Evolutionary conservation across 495 filamentous ascomycete species (phyloP).

Genomic region (Penicillium dipodomyicola): DNA sequence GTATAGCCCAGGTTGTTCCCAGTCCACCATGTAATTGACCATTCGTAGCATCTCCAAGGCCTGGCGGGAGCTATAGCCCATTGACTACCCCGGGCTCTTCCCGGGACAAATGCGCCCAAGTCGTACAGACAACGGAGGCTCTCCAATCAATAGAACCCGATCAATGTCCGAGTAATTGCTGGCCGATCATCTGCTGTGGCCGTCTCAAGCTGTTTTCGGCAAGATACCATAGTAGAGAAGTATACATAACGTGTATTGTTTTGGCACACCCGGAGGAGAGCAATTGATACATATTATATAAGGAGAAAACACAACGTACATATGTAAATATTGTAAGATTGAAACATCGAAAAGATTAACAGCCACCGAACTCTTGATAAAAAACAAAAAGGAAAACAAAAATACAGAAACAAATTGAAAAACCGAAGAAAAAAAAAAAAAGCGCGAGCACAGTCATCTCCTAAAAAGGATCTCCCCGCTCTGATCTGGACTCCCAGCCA

Average conservation of each 20-base stretch:
- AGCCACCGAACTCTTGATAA: background rate
- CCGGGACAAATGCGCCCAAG: conserved; percentile 17
- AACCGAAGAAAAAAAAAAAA: conserved; percentile 10
- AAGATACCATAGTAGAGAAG: background rate
- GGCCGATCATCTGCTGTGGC: conserved; percentile 23
- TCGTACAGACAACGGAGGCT: conserved; percentile 18
- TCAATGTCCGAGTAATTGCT: conserved; percentile 23
- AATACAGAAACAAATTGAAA: background rate
- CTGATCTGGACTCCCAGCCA: conserved; percentile 27
- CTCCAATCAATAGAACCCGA: conserved; percentile 26
- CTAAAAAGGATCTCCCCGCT: conserved; percentile 34
- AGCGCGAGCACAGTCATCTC: conserved; percentile 21
- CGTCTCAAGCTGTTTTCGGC: conserved; percentile 4
- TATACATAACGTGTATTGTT: background rate
- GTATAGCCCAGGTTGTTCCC: conserved; percentile 12
- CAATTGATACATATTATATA: background rate
- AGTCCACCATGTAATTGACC: conserved; percentile 21
- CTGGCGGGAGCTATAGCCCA: conserved; percentile 8
- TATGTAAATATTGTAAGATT: background rate
- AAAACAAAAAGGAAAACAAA: background rate
- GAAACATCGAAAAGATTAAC: background rate
- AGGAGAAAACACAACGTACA: background rate
- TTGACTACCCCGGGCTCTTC: conserved; percentile 15
- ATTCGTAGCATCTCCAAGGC: conserved; percentile 2
- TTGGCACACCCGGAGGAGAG: background rate